Evolutionary conservation across 371 early-diverging fungal species (phyloP).

Genomic region (Umbelopsis sp.): DNA sequence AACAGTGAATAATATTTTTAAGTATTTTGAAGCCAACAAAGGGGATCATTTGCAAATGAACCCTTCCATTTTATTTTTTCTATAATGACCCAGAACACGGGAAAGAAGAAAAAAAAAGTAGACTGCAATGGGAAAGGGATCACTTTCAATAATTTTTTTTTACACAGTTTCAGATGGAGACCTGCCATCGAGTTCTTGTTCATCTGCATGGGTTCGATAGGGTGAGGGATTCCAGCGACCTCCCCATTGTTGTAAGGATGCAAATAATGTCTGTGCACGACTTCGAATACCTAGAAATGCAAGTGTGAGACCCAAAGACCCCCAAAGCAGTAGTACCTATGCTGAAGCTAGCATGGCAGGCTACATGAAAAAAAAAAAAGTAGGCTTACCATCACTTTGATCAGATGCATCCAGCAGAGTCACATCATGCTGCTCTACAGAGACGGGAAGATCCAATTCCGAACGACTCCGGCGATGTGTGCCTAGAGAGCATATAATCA

Average conservation of each 20-base stretch:
- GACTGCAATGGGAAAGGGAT: too few species aligned
- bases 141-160: too few species aligned
- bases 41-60: neutral
- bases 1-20: slow-evolving; percentile 6
- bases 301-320: too few species aligned
- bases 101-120: too few species aligned
- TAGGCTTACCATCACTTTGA: neutral
- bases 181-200: slow-evolving; percentile 3
- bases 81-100: too few species aligned
- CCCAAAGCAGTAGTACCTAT: too few species aligned
- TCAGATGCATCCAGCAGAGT: slow-evolving; percentile 6
- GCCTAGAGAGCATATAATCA: neutral
- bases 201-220: neutral
- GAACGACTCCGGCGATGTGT: slow-evolving; percentile 33
- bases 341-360: neutral
- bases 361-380: neutral
- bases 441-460: slow-evolving; percentile 37
- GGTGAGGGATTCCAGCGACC: neutral
- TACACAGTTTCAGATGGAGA: neutral
- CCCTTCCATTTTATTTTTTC: neutral
- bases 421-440: neutral
- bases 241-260: slow-evolving; percentile 6
- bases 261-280: neutral
- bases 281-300: neutral
- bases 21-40: slow-evolving; percentile 14